A percentile compares a stretch with the other conserved stretches of the same genome.
Evolutionary conservation across 805 yeast genomes (phyloP).

Genomic region (Blastobotrys mokoenaii): DNA sequence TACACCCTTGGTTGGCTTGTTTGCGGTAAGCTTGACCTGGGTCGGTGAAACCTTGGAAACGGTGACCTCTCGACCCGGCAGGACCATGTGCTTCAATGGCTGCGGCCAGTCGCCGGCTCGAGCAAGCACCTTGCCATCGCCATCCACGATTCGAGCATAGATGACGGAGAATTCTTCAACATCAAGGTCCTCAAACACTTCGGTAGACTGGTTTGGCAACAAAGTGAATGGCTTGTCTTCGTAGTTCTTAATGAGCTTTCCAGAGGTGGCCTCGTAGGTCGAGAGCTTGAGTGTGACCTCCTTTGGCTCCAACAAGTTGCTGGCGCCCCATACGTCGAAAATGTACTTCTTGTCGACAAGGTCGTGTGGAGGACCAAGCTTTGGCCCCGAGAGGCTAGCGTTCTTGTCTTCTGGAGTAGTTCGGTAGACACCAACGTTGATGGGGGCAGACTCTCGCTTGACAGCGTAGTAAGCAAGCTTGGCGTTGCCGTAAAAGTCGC

Average conservation of each 20-base stretch:
- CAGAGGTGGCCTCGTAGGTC: slow-evolving; percentile 28
- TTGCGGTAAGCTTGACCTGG: slow-evolving; percentile 22
- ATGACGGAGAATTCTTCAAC: slow-evolving; percentile 15
- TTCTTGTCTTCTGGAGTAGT: slow-evolving; percentile 11
- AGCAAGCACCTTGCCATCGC: slow-evolving; percentile 22
- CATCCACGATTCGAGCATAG: slow-evolving; percentile 14
- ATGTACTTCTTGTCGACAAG: slow-evolving; percentile 22
- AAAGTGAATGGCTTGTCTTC: slow-evolving; percentile 7
- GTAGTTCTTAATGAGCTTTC: slow-evolving; percentile 21
- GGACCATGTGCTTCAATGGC: slow-evolving; percentile 34
- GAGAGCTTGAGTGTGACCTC: slow-evolving; percentile 25
- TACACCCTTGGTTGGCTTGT: slow-evolving; percentile 39
- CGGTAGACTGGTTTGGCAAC: slow-evolving; percentile 28
- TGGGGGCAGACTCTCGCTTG: slow-evolving; percentile 34
- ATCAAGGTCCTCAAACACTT: slow-evolving; percentile 18
- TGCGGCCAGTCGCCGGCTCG: slow-evolving; percentile 44
- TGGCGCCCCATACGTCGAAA: slow-evolving; percentile 38
- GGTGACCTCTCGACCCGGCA: slow-evolving; percentile 25
- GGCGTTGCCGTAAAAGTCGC: slow-evolving; percentile 36
- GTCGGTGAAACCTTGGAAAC: slow-evolving; percentile 22
- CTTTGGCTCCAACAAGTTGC: slow-evolving; percentile 21
- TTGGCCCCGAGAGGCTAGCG: slow-evolving; percentile 17
- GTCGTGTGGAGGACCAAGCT: slow-evolving; percentile 18
- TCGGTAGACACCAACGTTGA: slow-evolving; percentile 32
- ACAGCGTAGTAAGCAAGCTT: slow-evolving; percentile 42